Base-by-base conservation (phyloP, 2,329 filamentous ascomycete species). In the Emergomyces orientalis region DNA sequence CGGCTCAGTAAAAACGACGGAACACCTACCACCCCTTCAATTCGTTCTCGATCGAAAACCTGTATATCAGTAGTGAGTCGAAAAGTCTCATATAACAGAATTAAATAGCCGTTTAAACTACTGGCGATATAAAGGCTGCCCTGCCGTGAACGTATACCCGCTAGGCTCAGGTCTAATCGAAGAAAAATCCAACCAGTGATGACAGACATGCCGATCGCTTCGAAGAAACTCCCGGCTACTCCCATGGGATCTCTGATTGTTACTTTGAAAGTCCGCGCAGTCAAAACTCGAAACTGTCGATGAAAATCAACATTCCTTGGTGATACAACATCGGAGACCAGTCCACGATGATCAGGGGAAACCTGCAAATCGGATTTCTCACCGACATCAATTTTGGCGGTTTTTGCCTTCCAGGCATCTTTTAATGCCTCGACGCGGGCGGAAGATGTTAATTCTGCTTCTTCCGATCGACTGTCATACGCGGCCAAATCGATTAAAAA, bases 211-310 rank as follows among this genome's bases (percentile, higher is more conserved):
- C 82, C 76, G 7, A 89, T 77, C 0, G 88, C 87, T 71, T 91
- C 88, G 2, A 88, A 70, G 2, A 91, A 77, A 62, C 86, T 87
- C 0, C 88, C 87, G 17, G 84, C 78, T 79, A 91, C 86, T 2
- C 89, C 89, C 76, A 91, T 84, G 0, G 89, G 88, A 69, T 93
- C 89, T n/a, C 89, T 82, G 62, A 87, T 84, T 0, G 89, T 91
- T 1, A 87, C 86, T 59, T 86, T 85, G 69, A 90, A 82, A 0
- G 87, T 89, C 14, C 89, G 81, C 34, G 83, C 79, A 0, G 88
- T 90, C 25, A 91, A 75, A 1, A 91, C 87, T 2, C 74, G 75
- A 5, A 87, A 75, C 68, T 91, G 88, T 52, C 85, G 84, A 25
- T 79, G 65, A 64, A 90, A 85, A 0, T 82, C 79, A 0, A 85